Evolutionary conservation across 768 basidiomycete genomes (phyloP).

Genomic region (Lactarius pseudohatsudake): DNA sequence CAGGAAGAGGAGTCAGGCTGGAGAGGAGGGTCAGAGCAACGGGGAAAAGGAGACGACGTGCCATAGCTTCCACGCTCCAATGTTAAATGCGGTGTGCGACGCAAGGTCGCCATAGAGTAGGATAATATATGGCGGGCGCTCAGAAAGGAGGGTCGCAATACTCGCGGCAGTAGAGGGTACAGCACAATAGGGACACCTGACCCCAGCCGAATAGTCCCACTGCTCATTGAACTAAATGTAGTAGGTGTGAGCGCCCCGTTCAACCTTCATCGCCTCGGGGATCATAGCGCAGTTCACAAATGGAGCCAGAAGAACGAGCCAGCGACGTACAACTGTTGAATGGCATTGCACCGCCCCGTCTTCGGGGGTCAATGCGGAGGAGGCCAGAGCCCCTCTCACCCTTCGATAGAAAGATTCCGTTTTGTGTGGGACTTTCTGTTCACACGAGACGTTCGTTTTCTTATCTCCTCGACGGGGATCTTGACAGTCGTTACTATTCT

Average conservation of each 20-base stretch:
- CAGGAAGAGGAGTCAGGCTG: not conserved
- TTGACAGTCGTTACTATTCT: not conserved
- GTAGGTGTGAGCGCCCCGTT: not conserved
- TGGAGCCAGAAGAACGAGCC: not conserved
- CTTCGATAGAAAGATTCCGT: not conserved
- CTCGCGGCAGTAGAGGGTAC: no score
- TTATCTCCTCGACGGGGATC: not conserved
- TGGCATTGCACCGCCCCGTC: not conserved
- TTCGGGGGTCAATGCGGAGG: not conserved
- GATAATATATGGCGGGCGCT: conserved; percentile 16
- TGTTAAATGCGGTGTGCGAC: not conserved
- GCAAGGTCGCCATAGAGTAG: not conserved
- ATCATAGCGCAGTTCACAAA: not conserved
- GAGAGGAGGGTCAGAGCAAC: not conserved
- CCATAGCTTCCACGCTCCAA: conserved; percentile 11
- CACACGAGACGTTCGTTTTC: conserved; percentile 1
- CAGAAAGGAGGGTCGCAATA: not conserved
- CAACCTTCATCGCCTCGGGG: not conserved
- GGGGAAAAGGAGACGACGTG: not conserved
- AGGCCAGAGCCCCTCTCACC: not conserved
- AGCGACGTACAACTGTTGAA: not conserved
- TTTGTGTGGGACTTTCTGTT: not conserved
- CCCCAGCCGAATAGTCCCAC: not conserved
- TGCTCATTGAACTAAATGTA: not conserved
- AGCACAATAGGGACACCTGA: conserved; percentile 8